Conservation (phyloP, 2,329 filamentous ascomycete species). For the Epichloe scottii region DNA sequence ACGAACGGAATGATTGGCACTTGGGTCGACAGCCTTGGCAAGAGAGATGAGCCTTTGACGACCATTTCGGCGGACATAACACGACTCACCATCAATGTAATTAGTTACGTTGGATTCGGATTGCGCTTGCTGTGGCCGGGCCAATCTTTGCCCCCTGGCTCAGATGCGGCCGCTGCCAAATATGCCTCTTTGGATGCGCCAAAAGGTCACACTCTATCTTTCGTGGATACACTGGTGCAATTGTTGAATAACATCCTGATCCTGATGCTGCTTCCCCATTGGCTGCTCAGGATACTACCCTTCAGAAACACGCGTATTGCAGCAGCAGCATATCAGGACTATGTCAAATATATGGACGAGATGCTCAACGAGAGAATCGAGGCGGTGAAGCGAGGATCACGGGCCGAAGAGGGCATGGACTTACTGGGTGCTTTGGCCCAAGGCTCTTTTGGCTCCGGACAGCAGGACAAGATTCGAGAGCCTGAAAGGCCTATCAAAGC, state of each 20-base stretch:
- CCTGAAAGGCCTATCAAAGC: conserved; percentile 11
- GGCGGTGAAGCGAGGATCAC: conserved; percentile 22
- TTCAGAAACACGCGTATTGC: conserved; percentile 39
- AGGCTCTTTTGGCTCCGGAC: conserved; percentile 1
- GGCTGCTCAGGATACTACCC: conserved; percentile 40
- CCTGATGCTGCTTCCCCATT: conserved; percentile 46
- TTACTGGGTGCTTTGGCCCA: conserved; percentile 34
- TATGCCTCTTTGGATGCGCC: conserved; percentile 33
- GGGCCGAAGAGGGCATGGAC: conserved; percentile 35
- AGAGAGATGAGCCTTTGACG: conserved; percentile 30
- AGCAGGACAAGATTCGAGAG: conserved; percentile 25
- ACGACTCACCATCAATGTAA: conserved; percentile 43
- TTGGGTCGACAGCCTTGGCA: conserved; percentile 33
- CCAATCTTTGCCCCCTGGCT: conserved; percentile 33
- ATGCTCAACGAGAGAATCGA: conserved; percentile 49
- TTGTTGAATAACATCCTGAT: conserved; percentile 52
- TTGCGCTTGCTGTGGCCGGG: conserved; percentile 49
- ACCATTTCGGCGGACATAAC: conserved; percentile 54
- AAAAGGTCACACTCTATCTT: conserved; percentile 49
- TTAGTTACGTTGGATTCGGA: conserved; percentile 60
- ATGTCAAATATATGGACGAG: conserved; percentile 56
- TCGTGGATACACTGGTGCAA: conserved; percentile 47
- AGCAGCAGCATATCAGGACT: conserved; percentile 46
- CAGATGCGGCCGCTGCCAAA: conserved; percentile 33
- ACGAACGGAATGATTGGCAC: conserved; percentile 45